These are phyloP conservation scores for Verruconis gallopava DNA, from an alignment of 2,329 filamentous ascomycete genomes.

Conservation along the genomic window DNA sequence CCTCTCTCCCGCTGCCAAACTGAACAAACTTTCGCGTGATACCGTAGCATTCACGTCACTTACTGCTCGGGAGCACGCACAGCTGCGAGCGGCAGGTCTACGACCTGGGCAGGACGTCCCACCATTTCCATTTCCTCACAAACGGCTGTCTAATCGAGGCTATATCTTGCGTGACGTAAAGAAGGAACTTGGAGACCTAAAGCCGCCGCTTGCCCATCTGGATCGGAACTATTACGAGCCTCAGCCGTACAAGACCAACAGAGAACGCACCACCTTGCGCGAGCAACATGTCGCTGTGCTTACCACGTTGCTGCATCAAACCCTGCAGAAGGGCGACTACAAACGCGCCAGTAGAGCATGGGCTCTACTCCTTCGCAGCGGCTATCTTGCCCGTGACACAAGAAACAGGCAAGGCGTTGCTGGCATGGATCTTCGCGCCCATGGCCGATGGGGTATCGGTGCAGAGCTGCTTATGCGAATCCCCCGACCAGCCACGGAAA, in stretches of 20 bases:
- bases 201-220: slow-evolving; percentile 28
- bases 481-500: slow-evolving; percentile 16
- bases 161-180: slow-evolving; percentile 20
- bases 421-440: slow-evolving; percentile 53
- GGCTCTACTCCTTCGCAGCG: slow-evolving; percentile 51
- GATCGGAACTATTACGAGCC: not conserved
- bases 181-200: slow-evolving; percentile 27
- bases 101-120: slow-evolving; percentile 27
- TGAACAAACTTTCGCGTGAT: not conserved
- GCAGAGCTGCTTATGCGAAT: slow-evolving; percentile 67
- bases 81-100: slow-evolving; percentile 22
- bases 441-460: slow-evolving; percentile 68
- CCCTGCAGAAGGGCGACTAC: slow-evolving; percentile 58
- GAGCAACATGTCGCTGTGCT: slow-evolving; percentile 52
- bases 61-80: slow-evolving; percentile 2
- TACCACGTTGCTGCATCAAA: slow-evolving; percentile 57
- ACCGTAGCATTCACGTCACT: not conserved
- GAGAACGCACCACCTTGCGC: slow-evolving; percentile 21
- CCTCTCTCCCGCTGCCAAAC: not conserved
- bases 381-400: not conserved
- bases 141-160: slow-evolving; percentile 16
- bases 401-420: slow-evolving; percentile 40
- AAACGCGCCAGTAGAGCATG: slow-evolving; percentile 60
- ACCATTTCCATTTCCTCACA: slow-evolving; percentile 32
- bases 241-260: slow-evolving; percentile 11